Evolutionary conservation across 306 rosid genomes (phyloP), one percentile per base, ranked within the genome.

Genomic region (Hippophae gyantsensis): DNA sequence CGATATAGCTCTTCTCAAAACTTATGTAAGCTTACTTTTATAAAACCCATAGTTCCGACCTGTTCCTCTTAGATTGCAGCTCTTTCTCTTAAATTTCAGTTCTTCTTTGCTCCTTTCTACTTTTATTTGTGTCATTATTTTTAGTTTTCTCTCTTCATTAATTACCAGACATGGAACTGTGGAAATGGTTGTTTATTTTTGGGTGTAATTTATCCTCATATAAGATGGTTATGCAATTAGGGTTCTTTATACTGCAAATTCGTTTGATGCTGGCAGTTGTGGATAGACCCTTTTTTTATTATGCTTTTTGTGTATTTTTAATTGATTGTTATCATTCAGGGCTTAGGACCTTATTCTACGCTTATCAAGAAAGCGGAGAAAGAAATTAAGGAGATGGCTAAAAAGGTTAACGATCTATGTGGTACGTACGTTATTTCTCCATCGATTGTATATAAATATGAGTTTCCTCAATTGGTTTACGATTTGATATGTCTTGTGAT

Each of bases 351-450:
- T 44, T 83, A 86, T 51, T 83, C 95, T 60, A 74, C 81, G 10
- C 70, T 81, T 67, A 86, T 83, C 46, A 86, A 86, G 76, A 78
- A 81, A 56, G 83, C 7, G 12, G 87, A 86, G 72, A 86, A 86
- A 74, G 95, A 83, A 70, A 86, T 86, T 49, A 86, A 86, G 78
- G 89, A 83, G 9, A 86, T 78, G 95, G 95, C 95, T 9, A 83
- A 86, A 80, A 83, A 86, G 73, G 87, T 86, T 49, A 86, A 86
- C 74, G 0, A 11, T 13, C 7, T 6, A 8, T 10, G 42, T 8
- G 3, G 14, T 7, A 49, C 14, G 53, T 49, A 14, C 7, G 6
- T 23, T 49, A 12, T 49, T 49, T 7, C 25, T 12, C 53, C 14
- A 2, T 49, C 14, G 12, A 49, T 49, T 32, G 38, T 32, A 4